A percentile compares a stretch with the other conserved stretches of the same genome.
Evolutionary conservation across 768 basidiomycete species (phyloP).

Genomic region (Leccinum olivaceopallidum): DNA sequence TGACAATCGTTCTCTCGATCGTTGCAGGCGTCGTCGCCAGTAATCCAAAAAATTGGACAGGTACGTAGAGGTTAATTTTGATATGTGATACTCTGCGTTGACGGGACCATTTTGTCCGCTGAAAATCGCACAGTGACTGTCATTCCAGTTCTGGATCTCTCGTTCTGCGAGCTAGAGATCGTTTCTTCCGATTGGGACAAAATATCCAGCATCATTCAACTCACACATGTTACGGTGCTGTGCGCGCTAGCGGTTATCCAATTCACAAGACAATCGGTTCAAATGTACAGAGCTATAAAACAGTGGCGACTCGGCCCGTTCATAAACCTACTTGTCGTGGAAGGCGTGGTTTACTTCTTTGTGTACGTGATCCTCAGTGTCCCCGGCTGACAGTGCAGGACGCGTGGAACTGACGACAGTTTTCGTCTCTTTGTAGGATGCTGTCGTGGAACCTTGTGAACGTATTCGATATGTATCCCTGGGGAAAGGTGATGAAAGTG

Average conservation of each 20-base stretch:
- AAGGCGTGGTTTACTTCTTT: background rate
- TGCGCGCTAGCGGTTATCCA: background rate
- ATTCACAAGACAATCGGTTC: background rate
- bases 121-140: background rate
- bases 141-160: background rate
- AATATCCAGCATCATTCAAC: background rate
- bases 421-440: background rate
- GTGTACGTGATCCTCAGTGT: background rate
- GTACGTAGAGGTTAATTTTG: background rate
- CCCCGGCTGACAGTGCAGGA: background rate
- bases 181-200: background rate
- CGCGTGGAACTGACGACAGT: background rate
- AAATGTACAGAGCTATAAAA: background rate
- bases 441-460: background rate
- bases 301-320: background rate
- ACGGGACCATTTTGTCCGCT: background rate
- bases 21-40: background rate
- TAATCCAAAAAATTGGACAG: background rate
- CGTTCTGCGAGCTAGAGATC: background rate
- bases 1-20: background rate
- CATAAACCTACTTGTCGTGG: background rate
- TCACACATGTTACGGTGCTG: background rate
- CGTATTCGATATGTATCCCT: background rate
- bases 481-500: no score
- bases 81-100: background rate